Base-by-base conservation (phyloP, 768 basidiomycete species). In the Solioccasus polychromus region DNA sequence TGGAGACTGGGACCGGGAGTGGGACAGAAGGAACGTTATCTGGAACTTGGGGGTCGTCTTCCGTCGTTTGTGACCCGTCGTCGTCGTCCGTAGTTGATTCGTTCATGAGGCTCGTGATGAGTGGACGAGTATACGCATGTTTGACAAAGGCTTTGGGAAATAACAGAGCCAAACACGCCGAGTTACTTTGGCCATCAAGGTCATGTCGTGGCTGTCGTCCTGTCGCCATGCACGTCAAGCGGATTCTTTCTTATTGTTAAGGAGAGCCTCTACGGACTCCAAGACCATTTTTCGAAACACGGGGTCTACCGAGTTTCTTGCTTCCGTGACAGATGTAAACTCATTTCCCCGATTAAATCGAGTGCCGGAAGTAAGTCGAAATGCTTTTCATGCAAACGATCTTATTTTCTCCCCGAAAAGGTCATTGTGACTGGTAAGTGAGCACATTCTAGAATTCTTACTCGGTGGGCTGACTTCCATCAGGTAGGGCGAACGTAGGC, bases 31-130 rank as follows among this genome's bases (percentile, higher is more conserved):
- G 69, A 37, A 75, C 75, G 38, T 79, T 74, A 55, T 83, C 78
- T 3, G 85, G 86, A 7, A 88, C 69, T 60, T 86, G 82, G 17
- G 85, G 86, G 44, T 91, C 88, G 51, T 91, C 88, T 66, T 91
- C 88, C 4, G 88, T 91, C 1, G 87, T 87, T 55, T 91, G 87
- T 5, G 88, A 91, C 2, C 83, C 82, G 24, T 78, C 81, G 55
- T 89, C 77, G 39, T 78, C 76, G 47, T 77, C 76, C 5, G 75
- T 73, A 0, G 74, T 72, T 2, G 75, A 75, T 43, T 77, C 74
- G 23, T 77, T 75, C 46, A 57, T 26, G 26, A 26, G 26, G 26
- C 11, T n/a, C 11, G 26, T 26, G 14, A 31, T 10, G n/a, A 7
- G 15, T 17, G 40, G 51, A 61, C 42, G 59, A 53, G 54, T 61